Evolutionary conservation across 2,329 filamentous ascomycete species (phyloP), one percentile per base, ranked within the genome.

Genomic region (Cryphonectria naterciae): DNA sequence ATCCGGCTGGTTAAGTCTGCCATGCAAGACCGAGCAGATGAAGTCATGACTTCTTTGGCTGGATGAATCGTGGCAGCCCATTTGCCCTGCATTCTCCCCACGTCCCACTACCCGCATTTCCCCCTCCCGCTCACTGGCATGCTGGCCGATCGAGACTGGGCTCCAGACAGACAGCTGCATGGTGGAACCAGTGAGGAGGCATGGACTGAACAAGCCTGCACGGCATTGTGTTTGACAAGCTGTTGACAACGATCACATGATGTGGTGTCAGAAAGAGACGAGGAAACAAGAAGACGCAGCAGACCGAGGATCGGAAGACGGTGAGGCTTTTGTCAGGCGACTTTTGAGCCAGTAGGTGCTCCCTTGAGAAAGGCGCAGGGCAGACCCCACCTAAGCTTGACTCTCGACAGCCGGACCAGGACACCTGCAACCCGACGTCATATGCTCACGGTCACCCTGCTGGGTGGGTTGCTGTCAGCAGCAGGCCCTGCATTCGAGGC

Each of bases 341-440:
- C 60, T 62, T 10, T 62, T 39, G 11, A 22, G 19, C 19, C 17
- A 13, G 41, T 62, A 25, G 11, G 52, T 56, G 52, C 52, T 56
- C n/a, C 25, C 25, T 32, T 17, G 35, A 11, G 17, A 25, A 17
- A 25, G 52, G 52, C 52, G 52, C 52, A 56, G 46, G 25, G 17
- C 19, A 35, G 17, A 35, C 32, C 28, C 58, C 37, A 63, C 35
- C 25, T 25, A 32, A 58, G 5, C 54, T 35, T 7, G 35, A 35
- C 60, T 15, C 7, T n/a, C 11, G 22, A n/a, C 58, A 64, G 61
- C 6, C 35, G n/a, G 41, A 43, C 61, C n/a, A 19, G n/a, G n/a
- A 39, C 70, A 72, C 62, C 70, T 72, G 70, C 70, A 39, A 22
- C 62, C 46, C 70, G 63, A 72, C 70, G 70, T 72, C 70, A 72